Percentiles rank a stretch among this genome's conserved stretches.
These are phyloP conservation scores for Thymus mandschuricus DNA, from an alignment of 257 asterid genomes.

Conservation along the genomic window DNA sequence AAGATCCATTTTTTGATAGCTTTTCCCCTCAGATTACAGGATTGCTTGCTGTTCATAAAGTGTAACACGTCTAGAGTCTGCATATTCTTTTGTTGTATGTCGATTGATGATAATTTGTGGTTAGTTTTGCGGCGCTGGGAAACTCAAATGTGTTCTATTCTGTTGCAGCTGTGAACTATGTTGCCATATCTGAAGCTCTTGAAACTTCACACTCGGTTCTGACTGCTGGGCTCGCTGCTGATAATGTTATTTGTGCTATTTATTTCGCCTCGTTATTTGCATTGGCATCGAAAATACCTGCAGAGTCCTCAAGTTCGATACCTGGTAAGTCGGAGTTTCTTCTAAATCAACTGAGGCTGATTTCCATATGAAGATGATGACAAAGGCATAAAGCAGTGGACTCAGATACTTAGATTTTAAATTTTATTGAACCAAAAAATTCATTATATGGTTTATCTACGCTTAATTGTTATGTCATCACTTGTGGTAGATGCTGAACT, in stretches of 20 bases:
- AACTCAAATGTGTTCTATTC: conserved; percentile 22
- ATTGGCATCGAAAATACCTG: conserved; percentile 79
- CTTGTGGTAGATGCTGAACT: conserved; percentile 43
- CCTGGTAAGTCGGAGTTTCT: conserved; percentile 48
- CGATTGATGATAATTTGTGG: background rate
- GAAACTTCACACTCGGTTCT: conserved; percentile 78
- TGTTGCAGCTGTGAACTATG: conserved; percentile 83
- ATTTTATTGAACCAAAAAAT: background rate
- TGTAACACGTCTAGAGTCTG: background rate
- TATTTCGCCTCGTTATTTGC: conserved; percentile 85
- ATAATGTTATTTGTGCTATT: conserved; percentile 91
- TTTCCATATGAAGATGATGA: too few species aligned
- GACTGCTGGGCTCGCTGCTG: conserved; percentile 98
- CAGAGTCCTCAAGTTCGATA: conserved; percentile 55
- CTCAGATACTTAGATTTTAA: background rate
- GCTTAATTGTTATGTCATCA: background rate
- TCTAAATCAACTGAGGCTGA: conserved; percentile 6
- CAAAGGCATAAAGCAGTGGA: too few species aligned
- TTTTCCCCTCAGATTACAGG: background rate
- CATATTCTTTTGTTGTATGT: background rate
- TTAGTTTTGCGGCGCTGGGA: conserved; percentile 12
- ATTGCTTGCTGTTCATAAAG: background rate
- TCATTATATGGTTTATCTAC: background rate
- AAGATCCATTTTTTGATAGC: background rate
- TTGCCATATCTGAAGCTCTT: conserved; percentile 93